Conservation (phyloP, 768 basidiomycete species). For the Chlorophyllum brunneum region DNA sequence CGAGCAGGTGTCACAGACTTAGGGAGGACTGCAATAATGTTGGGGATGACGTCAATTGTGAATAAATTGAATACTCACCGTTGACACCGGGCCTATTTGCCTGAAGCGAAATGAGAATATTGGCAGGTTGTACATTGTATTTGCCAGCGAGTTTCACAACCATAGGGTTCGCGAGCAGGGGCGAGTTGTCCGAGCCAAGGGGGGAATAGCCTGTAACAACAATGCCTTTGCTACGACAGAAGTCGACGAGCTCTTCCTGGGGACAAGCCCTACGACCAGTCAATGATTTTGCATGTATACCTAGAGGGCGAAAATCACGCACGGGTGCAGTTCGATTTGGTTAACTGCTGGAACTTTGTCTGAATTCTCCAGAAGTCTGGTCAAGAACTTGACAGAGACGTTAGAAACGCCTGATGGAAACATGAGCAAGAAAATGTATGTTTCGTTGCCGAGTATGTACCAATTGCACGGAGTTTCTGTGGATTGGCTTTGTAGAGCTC, state of each 20-base stretch:
- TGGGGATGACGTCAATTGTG: background rate
- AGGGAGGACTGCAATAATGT: slow-evolving; percentile 45
- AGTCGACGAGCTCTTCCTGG: slow-evolving; percentile 61
- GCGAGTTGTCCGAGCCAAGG: slow-evolving; percentile 68
- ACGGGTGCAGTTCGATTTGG: slow-evolving; percentile 78
- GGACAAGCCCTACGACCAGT: slow-evolving; percentile 47
- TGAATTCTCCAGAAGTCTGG: slow-evolving; percentile 53
- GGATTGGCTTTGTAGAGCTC: slow-evolving; percentile 58
- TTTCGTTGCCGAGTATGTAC: slow-evolving; percentile 23
- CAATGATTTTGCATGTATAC: background rate
- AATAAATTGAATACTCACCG: slow-evolving; percentile 29
- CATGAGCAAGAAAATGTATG: background rate
- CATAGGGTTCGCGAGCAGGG: slow-evolving; percentile 56
- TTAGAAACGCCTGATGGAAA: slow-evolving; percentile 55
- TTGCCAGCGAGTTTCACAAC: slow-evolving; percentile 62
- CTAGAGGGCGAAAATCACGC: slow-evolving; percentile 17
- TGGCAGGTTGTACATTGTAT: slow-evolving; percentile 56
- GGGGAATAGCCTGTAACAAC: slow-evolving; percentile 76
- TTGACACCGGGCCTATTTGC: slow-evolving; percentile 60
- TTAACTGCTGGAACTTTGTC: slow-evolving; percentile 71
- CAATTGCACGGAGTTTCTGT: slow-evolving; percentile 77
- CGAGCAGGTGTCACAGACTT: slow-evolving; percentile 75
- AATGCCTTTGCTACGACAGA: slow-evolving; percentile 62
- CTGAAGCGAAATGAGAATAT: slow-evolving; percentile 68
- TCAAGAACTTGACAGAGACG: slow-evolving; percentile 61